phyloP scores from a whole-genome alignment of 768 basidiomycete species.

The Austroboletus eburneus region DNA sequence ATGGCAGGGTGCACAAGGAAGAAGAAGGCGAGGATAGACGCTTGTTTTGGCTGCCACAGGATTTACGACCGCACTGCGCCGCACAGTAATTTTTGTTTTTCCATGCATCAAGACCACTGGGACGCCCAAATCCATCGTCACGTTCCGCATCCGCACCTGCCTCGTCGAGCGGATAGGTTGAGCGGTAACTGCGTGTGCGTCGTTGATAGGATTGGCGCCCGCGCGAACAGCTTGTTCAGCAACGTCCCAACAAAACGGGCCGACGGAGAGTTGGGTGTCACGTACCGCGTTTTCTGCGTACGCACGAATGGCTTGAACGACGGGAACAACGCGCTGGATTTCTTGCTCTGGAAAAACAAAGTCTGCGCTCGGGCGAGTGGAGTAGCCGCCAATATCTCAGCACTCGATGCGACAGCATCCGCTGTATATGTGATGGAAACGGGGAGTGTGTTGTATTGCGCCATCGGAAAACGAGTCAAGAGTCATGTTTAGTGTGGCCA shows the following conservation, averaged over 20 bases:
- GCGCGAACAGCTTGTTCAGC: conserved; percentile 52
- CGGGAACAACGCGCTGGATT: conserved; percentile 62
- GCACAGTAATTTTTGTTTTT: conserved; percentile 70
- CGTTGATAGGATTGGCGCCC: conserved; percentile 85
- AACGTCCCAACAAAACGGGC: conserved; percentile 27
- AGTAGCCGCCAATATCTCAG: conserved; percentile 92
- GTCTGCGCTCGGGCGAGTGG: conserved; percentile 78
- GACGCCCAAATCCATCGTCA: conserved; percentile 59
- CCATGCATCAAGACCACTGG: conserved; percentile 92
- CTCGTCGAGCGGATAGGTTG: conserved; percentile 38
- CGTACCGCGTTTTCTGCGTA: conserved; percentile 17
- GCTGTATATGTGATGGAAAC: conserved; percentile 52
- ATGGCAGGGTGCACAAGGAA: too few relatives aligned
- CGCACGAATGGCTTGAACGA: conserved; percentile 56
- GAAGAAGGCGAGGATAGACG: too few relatives aligned
- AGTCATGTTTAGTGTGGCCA: conserved; percentile 91
- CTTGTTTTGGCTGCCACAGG: too few relatives aligned
- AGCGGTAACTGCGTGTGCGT: conserved; percentile 77
- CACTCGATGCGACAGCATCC: conserved; percentile 50
- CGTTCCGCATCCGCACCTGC: conserved; percentile 53
- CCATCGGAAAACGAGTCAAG: conserved; percentile 98
- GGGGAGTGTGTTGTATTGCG: conserved; percentile 45
- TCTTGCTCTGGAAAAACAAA: conserved; percentile 71
- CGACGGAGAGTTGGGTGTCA: conserved; percentile 19
- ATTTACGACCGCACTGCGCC: too few relatives aligned